phyloP scores from a whole-genome alignment of 805 yeast genomes.

The Zygoascus tannicola region DNA sequence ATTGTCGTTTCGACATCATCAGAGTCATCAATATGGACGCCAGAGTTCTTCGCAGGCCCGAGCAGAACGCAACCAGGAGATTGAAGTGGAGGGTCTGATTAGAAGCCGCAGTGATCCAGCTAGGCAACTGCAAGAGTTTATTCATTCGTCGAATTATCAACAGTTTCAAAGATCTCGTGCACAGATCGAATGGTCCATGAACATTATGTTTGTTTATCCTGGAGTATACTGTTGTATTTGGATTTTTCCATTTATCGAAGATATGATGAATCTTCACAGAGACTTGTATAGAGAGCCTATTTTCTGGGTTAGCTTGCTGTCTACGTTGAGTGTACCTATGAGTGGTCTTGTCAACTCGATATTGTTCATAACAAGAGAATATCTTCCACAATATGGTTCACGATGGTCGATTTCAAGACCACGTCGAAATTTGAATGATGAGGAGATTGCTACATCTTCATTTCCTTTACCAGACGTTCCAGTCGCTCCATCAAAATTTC shows the following conservation, averaged over 20 bases:
- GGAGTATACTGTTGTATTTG: slow-evolving; percentile 69
- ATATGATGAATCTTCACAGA: slow-evolving; percentile 27
- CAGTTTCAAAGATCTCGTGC: slow-evolving; percentile 53
- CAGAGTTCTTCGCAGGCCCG: background rate
- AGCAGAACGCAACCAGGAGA: background rate
- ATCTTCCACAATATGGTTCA: background rate
- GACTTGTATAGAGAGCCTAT: slow-evolving; percentile 30
- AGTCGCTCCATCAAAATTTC: background rate
- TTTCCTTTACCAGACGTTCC: background rate
- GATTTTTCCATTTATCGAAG: slow-evolving; percentile 68
- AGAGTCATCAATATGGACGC: background rate
- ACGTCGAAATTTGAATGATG: background rate
- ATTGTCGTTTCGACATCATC: background rate
- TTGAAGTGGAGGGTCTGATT: background rate
- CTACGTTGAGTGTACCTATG: slow-evolving; percentile 68
- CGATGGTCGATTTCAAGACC: background rate
- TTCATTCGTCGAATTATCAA: slow-evolving; percentile 40
- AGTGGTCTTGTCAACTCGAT: slow-evolving; percentile 66
- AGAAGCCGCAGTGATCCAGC: background rate
- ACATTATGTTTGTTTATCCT: slow-evolving; percentile 74
- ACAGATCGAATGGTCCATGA: slow-evolving; percentile 65
- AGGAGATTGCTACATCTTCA: background rate
- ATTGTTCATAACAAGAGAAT: slow-evolving; percentile 67
- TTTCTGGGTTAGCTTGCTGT: slow-evolving; percentile 53
- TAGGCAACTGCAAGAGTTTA: slow-evolving; percentile 5